Evolutionary conservation across 2,329 filamentous ascomycete genomes (phyloP), one percentile per base, ranked within the genome.

Genomic region (Colletotrichum phormii): DNA sequence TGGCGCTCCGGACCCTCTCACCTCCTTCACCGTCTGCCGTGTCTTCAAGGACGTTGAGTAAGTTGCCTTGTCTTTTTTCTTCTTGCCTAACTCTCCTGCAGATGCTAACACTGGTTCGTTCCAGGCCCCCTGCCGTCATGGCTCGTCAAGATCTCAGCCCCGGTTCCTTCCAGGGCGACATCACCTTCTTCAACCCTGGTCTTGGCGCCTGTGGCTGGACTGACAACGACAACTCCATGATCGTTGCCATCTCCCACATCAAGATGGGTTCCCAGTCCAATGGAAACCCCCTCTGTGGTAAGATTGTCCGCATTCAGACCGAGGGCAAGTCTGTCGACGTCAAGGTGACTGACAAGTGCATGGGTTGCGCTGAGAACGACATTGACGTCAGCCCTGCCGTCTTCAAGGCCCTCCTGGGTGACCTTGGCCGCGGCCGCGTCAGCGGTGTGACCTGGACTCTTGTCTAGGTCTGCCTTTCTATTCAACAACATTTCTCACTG

Each of bases 261-360:
- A 75, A 74, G 64, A 69, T 75, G 74, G 73, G 67, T 13, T 13
- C 55, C 8, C 58, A 54, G 22, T 72, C 72, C 31, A 75, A 75
- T 58, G 22, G 62, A 57, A 74, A 75, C n/a, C 53, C 72, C 2
- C 61, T 72, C 12, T 75, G 74, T 22, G 57, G 55, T 35, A 62
- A 64, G 3, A 57, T 8, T 0, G 62, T 72, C 18, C 31, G 15
- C 8, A 67, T 72, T 35, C 15, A 18, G 13, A 42, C 42, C 5
- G 54, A 60, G 5, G 74, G 72, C 35, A 57, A 53, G 12, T 29
- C 57, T 15, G 62, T 29, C 42, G 18, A 53, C 5, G 72, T 60
- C 22, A 72, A 31, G 1, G 63, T 75, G 3, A 49, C 58, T 2
- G 74, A 75, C 58, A 75, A 74, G 58, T 74, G 74, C 64, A 74